Base-by-base conservation (phyloP, 345 rosid genomes). In the Pistacia vera region DNA sequence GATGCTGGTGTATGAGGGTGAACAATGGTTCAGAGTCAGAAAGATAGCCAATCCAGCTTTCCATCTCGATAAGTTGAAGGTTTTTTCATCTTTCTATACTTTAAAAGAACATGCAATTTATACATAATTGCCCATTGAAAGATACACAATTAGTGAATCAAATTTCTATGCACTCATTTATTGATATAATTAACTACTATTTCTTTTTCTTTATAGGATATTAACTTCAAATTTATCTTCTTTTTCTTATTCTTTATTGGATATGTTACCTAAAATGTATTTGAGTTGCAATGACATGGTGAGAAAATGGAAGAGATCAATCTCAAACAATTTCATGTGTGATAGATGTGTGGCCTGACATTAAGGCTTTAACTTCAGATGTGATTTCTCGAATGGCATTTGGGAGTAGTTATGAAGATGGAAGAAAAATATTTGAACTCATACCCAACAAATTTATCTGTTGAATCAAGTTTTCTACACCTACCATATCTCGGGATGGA, bases 381-480 rank as follows among this genome's bases (percentile, higher is more conserved):
- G 80, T 81, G 35, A 82, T 88, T 76, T 79, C 87, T n/a, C 55
- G 81, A 67, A 83, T 91, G 4, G 88, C 88, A 12, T 91, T 93
- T 74, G 94, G 94, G 2, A 89, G 90, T 67, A 91, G 89, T 83
- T 90, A 87, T 44, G 88, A 89, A 73, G 97, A 89, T 73, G 96
- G 96, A 33, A 89, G 81, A 59, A 85, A 82, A 69, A 88, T 90
- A 72, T 93, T 93, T 66, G 77, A 82, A 66, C 82, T 93, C 25
- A 83, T 86, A 49, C 79, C 38, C 88, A 86, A 68, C 91, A 87
- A 78, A 81, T 81, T 66, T 28, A 65, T 11, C 78, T 85, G 30
- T 17, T 85, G 25, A 63, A 71, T 25, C 78, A 88, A 71, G 83
- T 75, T 22, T 58, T 75, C 2, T 75, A 77, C 46, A 52, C 72